These are phyloP conservation scores for Musa itinerans DNA, from an alignment of 176 grass and related monocot genomes.

Conservation along the genomic window DNA sequence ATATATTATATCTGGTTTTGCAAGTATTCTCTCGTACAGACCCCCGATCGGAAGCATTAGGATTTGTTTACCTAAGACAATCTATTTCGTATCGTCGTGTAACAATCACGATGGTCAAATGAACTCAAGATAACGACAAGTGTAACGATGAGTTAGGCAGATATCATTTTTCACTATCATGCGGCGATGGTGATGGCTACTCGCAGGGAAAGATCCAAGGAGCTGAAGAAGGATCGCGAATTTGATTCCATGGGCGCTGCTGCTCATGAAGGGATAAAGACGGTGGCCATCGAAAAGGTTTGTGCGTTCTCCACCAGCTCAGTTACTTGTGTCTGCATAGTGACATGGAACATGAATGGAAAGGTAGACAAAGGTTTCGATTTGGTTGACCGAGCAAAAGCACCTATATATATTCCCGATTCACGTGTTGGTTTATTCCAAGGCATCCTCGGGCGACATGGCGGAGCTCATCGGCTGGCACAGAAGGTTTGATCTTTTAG, in stretches of 20 bases:
- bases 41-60: too few species aligned
- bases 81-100: background rate
- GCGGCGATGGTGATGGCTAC: background rate
- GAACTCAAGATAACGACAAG: too few species aligned
- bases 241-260: background rate
- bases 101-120: background rate
- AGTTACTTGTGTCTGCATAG: constrained; percentile 35
- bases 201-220: background rate
- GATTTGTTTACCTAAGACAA: too few species aligned
- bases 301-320: constrained; percentile 37
- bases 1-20: too few species aligned
- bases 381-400: background rate
- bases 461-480: constrained; percentile 33
- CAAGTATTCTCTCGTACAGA: too few species aligned
- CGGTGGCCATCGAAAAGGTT: constrained; percentile 30
- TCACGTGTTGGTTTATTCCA: background rate
- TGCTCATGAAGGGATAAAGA: constrained; percentile 51
- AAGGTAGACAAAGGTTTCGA: constrained; percentile 27
- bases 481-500: constrained; percentile 46
- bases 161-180: background rate
- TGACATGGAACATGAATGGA: constrained; percentile 69
- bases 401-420: background rate
- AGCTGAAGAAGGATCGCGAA: background rate
- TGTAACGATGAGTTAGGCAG: background rate
- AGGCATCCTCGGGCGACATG: constrained; percentile 40